Evolutionary conservation across 2,329 filamentous ascomycete species (phyloP).

Genomic region (Microcyclospora pomicola): DNA sequence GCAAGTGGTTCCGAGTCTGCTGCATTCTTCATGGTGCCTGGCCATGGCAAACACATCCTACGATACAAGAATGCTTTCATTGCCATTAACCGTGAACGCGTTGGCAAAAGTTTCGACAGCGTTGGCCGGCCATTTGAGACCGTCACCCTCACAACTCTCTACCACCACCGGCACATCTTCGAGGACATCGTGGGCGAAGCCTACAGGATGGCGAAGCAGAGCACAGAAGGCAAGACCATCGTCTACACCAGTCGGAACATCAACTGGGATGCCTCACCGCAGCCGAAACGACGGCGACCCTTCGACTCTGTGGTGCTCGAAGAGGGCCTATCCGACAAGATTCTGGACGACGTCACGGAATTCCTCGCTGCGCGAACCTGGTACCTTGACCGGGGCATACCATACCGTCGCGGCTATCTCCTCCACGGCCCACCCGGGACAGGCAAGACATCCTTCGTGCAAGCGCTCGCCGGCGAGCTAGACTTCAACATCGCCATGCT

Average conservation of each 20-base stretch:
- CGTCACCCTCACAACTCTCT: conserved; percentile 80
- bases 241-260: conserved; percentile 78
- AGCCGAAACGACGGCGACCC: conserved; percentile 73
- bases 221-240: conserved; percentile 81
- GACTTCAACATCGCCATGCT: conserved; percentile 89
- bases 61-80: conserved; percentile 81
- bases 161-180: conserved; percentile 77
- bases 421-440: conserved; percentile 81
- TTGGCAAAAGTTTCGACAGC: conserved; percentile 63
- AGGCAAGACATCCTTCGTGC: conserved; percentile 92
- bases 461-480: conserved; percentile 81
- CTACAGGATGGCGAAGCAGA: conserved; percentile 61
- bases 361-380: conserved; percentile 68
- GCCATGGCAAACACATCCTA: conserved; percentile 77
- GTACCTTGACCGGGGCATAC: conserved; percentile 91
- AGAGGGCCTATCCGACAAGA: conserved; percentile 64
- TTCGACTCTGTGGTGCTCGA: conserved; percentile 79
- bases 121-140: conserved; percentile 91
- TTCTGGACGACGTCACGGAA: conserved; percentile 68
- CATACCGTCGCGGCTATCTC: conserved; percentile 78
- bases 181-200: conserved; percentile 82
- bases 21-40: conserved; percentile 78
- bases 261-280: conserved; percentile 73
- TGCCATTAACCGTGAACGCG: conserved; percentile 67
- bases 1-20: conserved; percentile 59